Evolutionary conservation across 352 stramenopile species (phyloP), one percentile per base, ranked within the genome.

Genomic region (Globisporangium middletonii): DNA sequence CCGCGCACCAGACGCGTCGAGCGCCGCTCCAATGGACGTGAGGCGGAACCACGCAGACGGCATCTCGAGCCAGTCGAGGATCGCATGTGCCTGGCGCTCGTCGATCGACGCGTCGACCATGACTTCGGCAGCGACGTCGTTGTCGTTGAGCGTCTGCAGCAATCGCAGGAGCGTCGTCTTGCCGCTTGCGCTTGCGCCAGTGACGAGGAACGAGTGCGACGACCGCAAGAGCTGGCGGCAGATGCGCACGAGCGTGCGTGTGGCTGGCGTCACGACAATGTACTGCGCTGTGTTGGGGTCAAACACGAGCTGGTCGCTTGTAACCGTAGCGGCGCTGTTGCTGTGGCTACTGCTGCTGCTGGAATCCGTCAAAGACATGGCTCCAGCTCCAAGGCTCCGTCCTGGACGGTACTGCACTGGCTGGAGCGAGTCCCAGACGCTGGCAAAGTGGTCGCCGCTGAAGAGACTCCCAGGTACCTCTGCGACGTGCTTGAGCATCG

Each of bases 111-210:
- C 65, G 43, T 89, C 76, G 0, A 77, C 55, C 53, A 79, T 78
- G 48, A 68, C 70, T 49, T 83, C 66, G 0, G 64, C 60, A 13
- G 59, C 57, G 45, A 76, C 64, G 4, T 75, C 66, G 50, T 75
- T 62, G 0, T 65, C 54, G 30, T 87, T 84, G 19, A 71, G 60
- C 23, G 53, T 53, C 23, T 61, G 49, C 7, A 89, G 28, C 46
- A 73, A 63, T 5, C 75, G 65, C 28, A 89, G 37, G 16, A 87
- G 28, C 2, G 79, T 78, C 0, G 71, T 78, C 41, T 89, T 89
- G 0, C 79, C 79, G 18, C 61, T 65, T 1, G 73, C 79, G 63
- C 67, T 65, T 0, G 74, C 51, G 0, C 76, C 76, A 16, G 72
- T 52, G 15, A 89, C 28, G 43, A 86, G 26, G 45, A 89, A 86